These are phyloP conservation scores for Gomphus bonarii DNA, from an alignment of 1,284 basidiomycete species.

Conservation along the genomic window DNA sequence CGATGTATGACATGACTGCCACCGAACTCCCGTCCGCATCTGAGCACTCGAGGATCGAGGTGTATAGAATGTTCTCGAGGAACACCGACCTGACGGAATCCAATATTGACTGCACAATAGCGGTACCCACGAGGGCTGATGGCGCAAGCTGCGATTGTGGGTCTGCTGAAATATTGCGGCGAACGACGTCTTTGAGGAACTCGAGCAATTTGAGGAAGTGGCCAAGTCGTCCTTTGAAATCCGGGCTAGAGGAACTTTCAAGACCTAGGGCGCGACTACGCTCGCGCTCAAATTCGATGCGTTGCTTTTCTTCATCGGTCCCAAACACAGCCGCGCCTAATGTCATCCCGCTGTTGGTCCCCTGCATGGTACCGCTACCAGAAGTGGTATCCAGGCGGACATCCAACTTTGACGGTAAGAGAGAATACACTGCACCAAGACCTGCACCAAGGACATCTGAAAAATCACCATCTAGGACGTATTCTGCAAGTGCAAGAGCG, in stretches of 20 bases:
- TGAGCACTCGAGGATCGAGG: constrained; percentile 89
- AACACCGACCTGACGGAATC: constrained; percentile 82
- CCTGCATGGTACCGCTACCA: constrained; percentile 23
- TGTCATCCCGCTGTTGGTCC: constrained; percentile 40
- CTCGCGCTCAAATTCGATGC: constrained; percentile 40
- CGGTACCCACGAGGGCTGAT: constrained; percentile 56
- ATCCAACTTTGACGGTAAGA: constrained; percentile 81
- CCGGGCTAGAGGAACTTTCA: constrained; percentile 64
- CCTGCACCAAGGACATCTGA: constrained; percentile 94
- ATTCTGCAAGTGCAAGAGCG: constrained; percentile 79
- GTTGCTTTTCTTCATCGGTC: constrained; percentile 45
- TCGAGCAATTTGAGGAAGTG: constrained; percentile 86
- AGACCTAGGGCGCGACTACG: constrained; percentile 51
- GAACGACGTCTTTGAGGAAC: constrained; percentile 84
- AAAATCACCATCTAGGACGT: constrained; percentile 92
- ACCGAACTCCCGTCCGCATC: constrained; percentile 88
- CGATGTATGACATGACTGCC: constrained; percentile 95
- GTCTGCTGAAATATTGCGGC: constrained; percentile 39
- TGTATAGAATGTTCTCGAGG: constrained; percentile 88
- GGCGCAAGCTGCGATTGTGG: constrained; percentile 35
- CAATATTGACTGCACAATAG: constrained; percentile 73
- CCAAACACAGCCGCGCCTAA: constrained; percentile 46
- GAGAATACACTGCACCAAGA: constrained; percentile 86
- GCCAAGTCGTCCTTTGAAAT: constrained; percentile 75
- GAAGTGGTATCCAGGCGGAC: constrained; percentile 40